phyloP scores from a whole-genome alignment of 2,329 filamentous ascomycete species.

The Phoma sp. region DNA sequence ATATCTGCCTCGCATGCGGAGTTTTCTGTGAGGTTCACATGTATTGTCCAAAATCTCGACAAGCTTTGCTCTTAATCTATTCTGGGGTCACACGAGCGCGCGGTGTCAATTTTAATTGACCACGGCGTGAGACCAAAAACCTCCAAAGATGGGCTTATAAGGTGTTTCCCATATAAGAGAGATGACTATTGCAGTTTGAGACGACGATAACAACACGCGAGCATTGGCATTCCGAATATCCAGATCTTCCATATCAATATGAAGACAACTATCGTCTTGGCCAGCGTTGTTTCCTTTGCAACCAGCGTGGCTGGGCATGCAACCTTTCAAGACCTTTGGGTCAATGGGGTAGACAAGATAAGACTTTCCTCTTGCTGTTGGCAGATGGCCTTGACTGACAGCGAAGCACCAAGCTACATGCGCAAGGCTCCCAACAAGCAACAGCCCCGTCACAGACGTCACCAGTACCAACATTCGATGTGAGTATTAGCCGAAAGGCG shows the following conservation, averaged over 20 bases:
- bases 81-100: slow-evolving; percentile 3
- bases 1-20: background rate
- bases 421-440: slow-evolving; percentile 45
- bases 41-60: background rate
- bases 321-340: slow-evolving; percentile 44
- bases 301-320: slow-evolving; percentile 30
- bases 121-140: background rate
- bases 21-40: background rate
- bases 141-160: too few relatives aligned
- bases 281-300: slow-evolving; percentile 22
- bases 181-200: background rate
- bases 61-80: slow-evolving; percentile 6
- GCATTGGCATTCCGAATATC: background rate
- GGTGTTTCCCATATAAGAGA: slow-evolving; percentile 1
- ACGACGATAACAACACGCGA: background rate
- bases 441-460: slow-evolving; percentile 54
- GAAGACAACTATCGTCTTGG: slow-evolving; percentile 21
- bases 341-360: slow-evolving; percentile 40
- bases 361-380: background rate
- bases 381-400: background rate
- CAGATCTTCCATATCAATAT: slow-evolving; percentile 15
- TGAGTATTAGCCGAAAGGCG: background rate
- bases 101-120: background rate
- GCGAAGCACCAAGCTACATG: slow-evolving; percentile 25
- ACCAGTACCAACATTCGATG: slow-evolving; percentile 61